A percentile compares a stretch with the other conserved stretches of the same genome.
These are phyloP conservation scores for Glomus cerebriforme DNA, from an alignment of 192 early-diverging fungal species.

Conservation along the genomic window DNA sequence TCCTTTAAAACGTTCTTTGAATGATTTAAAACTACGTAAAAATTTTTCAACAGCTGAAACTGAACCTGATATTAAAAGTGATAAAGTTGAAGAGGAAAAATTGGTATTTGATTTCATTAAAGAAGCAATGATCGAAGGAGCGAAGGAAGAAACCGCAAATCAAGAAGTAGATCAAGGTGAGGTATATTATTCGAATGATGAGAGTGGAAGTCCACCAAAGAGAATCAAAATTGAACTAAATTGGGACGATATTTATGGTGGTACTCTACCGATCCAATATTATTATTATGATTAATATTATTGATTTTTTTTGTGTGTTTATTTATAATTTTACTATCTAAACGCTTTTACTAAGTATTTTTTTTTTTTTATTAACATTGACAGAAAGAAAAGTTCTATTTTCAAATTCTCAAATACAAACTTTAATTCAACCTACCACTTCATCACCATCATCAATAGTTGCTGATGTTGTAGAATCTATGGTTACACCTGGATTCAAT, in stretches of 20 bases:
- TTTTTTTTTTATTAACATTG: not conserved
- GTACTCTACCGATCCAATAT: too few relatives aligned
- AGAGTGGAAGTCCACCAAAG: not conserved
- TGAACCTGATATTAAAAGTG: not conserved
- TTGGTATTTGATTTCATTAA: not conserved
- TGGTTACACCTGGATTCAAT: conserved; percentile 27
- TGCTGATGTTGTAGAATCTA: conserved; percentile 22
- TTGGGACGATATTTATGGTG: not conserved
- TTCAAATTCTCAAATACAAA: not conserved
- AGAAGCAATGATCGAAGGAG: not conserved
- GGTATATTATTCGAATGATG: not conserved
- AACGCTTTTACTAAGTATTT: too few relatives aligned
- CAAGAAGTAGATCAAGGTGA: not conserved
- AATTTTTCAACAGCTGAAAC: not conserved
- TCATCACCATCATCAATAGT: conserved; percentile 8
- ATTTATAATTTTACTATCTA: not conserved
- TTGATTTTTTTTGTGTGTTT: not conserved
- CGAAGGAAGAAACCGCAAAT: not conserved
- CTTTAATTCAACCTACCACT: conserved; percentile 18
- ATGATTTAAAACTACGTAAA: not conserved
- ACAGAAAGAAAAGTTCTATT: not conserved
- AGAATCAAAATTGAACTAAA: conserved; percentile 10
- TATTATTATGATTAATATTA: not conserved
- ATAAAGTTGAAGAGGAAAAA: not conserved
- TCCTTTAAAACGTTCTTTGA: not conserved